Evolutionary conservation across 1,284 basidiomycete genomes (phyloP), one percentile per base, ranked within the genome.

Genomic region (Pascua guehoae): DNA sequence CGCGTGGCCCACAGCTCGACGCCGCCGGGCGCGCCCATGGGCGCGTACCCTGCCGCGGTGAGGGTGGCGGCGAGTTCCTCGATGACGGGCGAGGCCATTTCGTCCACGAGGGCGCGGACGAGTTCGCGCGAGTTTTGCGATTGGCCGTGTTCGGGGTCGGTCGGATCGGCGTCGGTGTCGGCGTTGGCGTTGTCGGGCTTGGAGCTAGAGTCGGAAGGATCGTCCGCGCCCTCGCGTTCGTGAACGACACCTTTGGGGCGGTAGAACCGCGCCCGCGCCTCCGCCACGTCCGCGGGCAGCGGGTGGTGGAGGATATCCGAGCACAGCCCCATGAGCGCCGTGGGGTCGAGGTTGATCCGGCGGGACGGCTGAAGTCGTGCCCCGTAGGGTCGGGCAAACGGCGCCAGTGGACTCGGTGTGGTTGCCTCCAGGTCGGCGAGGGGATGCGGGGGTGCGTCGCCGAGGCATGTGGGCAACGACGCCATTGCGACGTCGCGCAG

Each of bases 241-340:
- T 57, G 17, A n/a, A 68, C 40, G 8, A 62, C 41, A 5, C 60
- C 54, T 0, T 32, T 41, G 2, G 73, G 72, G 43, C 73, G 85
- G 81, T 41, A 79, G 66, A 88, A 91, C 10, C 88, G 81, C 17
- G 70, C 67, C 14, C 82, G 78, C 0, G 88, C 88, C 45, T 63
- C 71, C 3, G 82, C 82, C 0, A 79, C 66, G 1, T 81, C 80
- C 0, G 55, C 46, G 0, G 89, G 89, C 0, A 91, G 77, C 0
- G 83, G 79, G 1, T 87, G 80, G 70, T 92, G 89, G 0, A 88
- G 85, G 43, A 90, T 82, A 64, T 92, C 89, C 5, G 88, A 89
- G 39, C 89, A 83, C 32, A 93, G 81, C 0, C 89, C 89, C 60
- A 92, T 87, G 50, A 92, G 82, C 0, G 87, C 80, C 0, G 89